A percentile compares a stretch with the other conserved stretches of the same genome.
These are phyloP conservation scores for Plasmodium coatneyi DNA, from an alignment of 169 alveolate species.

Conservation along the genomic window DNA sequence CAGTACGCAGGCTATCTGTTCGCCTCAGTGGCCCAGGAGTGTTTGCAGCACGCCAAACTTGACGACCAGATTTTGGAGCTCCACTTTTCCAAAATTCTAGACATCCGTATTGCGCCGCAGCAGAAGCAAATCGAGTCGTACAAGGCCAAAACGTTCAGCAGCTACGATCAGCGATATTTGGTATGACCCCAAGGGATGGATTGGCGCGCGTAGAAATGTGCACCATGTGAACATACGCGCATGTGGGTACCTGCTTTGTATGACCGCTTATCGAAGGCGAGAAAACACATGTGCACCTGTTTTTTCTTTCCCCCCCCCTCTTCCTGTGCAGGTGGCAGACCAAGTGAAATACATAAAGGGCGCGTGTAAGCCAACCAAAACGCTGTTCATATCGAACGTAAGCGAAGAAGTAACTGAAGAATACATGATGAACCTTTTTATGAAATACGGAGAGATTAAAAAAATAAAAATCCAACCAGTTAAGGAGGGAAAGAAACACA, in stretches of 20 bases:
- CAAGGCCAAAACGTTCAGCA: slow-evolving; percentile 51
- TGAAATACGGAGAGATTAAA: slow-evolving; percentile 72
- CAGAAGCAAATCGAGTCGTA: slow-evolving; percentile 34
- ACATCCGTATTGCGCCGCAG: slow-evolving; percentile 73
- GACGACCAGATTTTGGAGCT: slow-evolving; percentile 74
- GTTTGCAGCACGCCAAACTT: slow-evolving; percentile 70
- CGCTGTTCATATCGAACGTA: slow-evolving; percentile 80
- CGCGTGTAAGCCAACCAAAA: slow-evolving; percentile 81
- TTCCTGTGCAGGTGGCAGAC: slow-evolving; percentile 66
- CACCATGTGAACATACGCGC: not conserved
- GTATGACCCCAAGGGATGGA: slow-evolving; percentile 5
- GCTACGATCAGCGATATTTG: slow-evolving; percentile 61
- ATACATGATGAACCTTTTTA: slow-evolving; percentile 69
- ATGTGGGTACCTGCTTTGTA: not conserved
- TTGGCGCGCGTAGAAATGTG: not conserved
- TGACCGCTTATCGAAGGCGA: no score
- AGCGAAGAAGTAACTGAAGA: slow-evolving; percentile 77
- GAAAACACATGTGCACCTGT: not conserved
- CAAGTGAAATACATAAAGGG: slow-evolving; percentile 79
- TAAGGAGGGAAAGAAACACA: slow-evolving; percentile 54
- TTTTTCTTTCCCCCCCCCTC: not conserved
- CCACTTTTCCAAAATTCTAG: slow-evolving; percentile 77
- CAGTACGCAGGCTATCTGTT: slow-evolving; percentile 79
- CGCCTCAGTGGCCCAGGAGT: slow-evolving; percentile 80
- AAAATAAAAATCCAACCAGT: slow-evolving; percentile 46